Percentiles rank a stretch among this genome's conserved stretches.
Conservation (phyloP, 2,329 filamentous ascomycete genomes). For the Exophiala sideris region DNA sequence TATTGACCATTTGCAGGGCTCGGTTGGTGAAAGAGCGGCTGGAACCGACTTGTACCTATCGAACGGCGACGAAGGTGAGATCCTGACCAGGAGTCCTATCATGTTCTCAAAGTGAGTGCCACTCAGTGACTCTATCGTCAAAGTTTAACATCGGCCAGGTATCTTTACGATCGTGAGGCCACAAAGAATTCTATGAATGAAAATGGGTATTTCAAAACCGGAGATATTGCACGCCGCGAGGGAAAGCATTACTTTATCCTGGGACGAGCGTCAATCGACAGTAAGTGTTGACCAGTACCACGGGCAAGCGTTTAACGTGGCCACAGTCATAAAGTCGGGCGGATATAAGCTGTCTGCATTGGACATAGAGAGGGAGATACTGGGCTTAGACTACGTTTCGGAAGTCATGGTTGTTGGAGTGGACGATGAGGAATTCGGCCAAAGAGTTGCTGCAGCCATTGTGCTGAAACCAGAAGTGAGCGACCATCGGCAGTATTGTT, state of each 20-base stretch:
- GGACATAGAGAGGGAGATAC: conserved; percentile 48
- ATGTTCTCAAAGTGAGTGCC: conserved; percentile 37
- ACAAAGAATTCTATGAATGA: conserved; percentile 18
- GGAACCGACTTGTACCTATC: conserved; percentile 41
- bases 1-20: conserved; percentile 13
- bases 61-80: conserved; percentile 46
- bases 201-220: conserved; percentile 42
- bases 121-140: background rate
- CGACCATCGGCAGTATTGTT: background rate
- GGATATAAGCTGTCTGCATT: conserved; percentile 49
- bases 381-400: conserved; percentile 42
- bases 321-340: conserved; percentile 14
- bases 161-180: conserved; percentile 34
- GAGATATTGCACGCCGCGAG: conserved; percentile 32
- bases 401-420: conserved; percentile 50
- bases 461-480: conserved; percentile 19
- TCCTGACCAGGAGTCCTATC: conserved; percentile 39
- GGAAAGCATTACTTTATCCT: conserved; percentile 42
- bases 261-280: conserved; percentile 46
- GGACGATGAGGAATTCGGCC: conserved; percentile 46
- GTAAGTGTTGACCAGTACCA: background rate
- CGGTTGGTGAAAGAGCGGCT: conserved; percentile 34
- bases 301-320: background rate
- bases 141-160: conserved; percentile 17
- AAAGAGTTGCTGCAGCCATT: conserved; percentile 45